phyloP scores from a whole-genome alignment of 495 filamentous ascomycete genomes.

The Aspergillus nanangensis region DNA sequence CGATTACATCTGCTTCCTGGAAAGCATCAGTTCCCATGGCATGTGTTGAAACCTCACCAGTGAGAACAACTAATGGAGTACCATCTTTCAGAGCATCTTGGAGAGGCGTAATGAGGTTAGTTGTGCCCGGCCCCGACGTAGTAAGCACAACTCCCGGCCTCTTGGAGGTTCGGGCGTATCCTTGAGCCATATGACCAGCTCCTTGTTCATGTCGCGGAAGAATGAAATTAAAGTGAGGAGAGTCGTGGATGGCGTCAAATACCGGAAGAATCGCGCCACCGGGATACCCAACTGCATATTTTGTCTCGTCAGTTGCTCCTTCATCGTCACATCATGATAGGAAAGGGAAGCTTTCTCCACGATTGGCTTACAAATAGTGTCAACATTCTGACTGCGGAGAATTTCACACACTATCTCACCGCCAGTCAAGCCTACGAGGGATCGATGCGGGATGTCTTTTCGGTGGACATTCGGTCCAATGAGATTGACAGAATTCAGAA shows the following conservation, averaged over 20 bases:
- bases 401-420: constrained; percentile 99
- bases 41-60: constrained; percentile 52
- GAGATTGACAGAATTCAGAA: too few relatives aligned
- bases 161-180: constrained; percentile 56
- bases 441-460: too few relatives aligned
- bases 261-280: constrained; percentile 47
- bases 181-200: constrained; percentile 64
- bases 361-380: constrained; percentile 75
- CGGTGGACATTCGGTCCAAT: too few relatives aligned
- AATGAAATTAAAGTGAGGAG: constrained; percentile 57
- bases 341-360: too few relatives aligned
- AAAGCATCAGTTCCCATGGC: constrained; percentile 58
- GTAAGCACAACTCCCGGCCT: constrained; percentile 59
- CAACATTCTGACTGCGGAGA: constrained; percentile 89
- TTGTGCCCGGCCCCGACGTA: constrained; percentile 62
- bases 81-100: constrained; percentile 60
- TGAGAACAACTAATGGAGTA: constrained; percentile 59
- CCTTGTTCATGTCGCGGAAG: constrained; percentile 61
- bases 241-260: constrained; percentile 63
- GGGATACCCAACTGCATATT: constrained; percentile 35
- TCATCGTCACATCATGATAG: too few relatives aligned
- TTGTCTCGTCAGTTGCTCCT: too few relatives aligned
- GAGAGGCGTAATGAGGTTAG: constrained; percentile 60
- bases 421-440: constrained; percentile 92
- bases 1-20: constrained; percentile 59